These are phyloP conservation scores for Apiospora saccharicola DNA, from an alignment of 2,329 filamentous ascomycete species.

Conservation along the genomic window DNA sequence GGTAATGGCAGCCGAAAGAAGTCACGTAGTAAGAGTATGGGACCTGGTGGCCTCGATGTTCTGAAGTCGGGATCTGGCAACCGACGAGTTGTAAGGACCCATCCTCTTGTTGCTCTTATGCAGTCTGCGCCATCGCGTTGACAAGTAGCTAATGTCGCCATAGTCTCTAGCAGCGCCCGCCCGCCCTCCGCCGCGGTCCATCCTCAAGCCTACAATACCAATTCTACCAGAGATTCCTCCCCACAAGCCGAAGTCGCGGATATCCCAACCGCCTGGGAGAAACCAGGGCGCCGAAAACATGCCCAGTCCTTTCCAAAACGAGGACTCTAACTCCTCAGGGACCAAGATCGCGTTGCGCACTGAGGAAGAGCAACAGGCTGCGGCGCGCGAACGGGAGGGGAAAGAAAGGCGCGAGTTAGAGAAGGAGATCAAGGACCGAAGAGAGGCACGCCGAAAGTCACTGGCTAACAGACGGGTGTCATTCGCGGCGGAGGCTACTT, in stretches of 20 bases:
- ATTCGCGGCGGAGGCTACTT: conserved; percentile 94
- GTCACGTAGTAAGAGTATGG: conserved; percentile 93
- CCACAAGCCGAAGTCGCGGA: conserved; percentile 68
- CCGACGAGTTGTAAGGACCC: conserved; percentile 72
- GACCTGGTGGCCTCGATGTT: conserved; percentile 87
- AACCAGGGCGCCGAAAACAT: conserved; percentile 50
- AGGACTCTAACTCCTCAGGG: conserved; percentile 44
- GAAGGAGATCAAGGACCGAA: conserved; percentile 71
- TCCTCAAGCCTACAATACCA: conserved; percentile 81
- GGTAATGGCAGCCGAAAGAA: conserved; percentile 64
- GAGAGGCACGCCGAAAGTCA: conserved; percentile 91
- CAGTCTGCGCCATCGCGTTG: not conserved
- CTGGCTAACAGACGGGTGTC: conserved; percentile 93
- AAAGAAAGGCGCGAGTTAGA: conserved; percentile 66
- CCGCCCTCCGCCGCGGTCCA: conserved; percentile 67
- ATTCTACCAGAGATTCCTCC: conserved; percentile 72
- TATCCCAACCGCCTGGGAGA: conserved; percentile 47
- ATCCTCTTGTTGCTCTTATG: not conserved
- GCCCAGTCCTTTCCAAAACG: conserved; percentile 54
- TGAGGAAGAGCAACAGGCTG: conserved; percentile 75
- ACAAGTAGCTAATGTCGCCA: conserved; percentile 32
- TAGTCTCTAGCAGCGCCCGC: conserved; percentile 64
- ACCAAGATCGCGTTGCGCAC: conserved; percentile 72
- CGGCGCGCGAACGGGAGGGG: conserved; percentile 73
- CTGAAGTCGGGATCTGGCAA: conserved; percentile 80